These are phyloP conservation scores for Hypericum androsaemum DNA, from an alignment of 345 rosid genomes.

Conservation along the genomic window DNA sequence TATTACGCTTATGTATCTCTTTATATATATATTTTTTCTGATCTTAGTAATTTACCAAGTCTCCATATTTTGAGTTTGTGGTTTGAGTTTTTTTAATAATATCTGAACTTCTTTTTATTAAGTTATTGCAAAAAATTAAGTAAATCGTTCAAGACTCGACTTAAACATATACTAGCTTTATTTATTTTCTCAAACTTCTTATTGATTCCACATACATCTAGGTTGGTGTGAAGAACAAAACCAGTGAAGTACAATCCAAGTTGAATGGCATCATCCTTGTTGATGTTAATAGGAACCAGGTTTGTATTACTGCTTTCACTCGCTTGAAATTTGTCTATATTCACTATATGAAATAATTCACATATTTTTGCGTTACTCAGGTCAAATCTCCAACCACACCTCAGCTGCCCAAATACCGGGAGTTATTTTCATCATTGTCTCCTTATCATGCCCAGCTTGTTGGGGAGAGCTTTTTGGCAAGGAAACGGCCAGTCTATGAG, in stretches of 20 bases:
- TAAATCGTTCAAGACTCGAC: too few species aligned
- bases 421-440: conserved; percentile 54
- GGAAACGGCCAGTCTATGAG: conserved; percentile 73
- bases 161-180: background rate
- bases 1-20: background rate
- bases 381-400: conserved; percentile 66
- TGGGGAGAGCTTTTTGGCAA: conserved; percentile 86
- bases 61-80: too few species aligned
- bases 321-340: conserved; percentile 1
- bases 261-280: conserved; percentile 35
- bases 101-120: too few species aligned
- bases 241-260: conserved; percentile 52
- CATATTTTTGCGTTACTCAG: conserved; percentile 25
- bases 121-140: too few species aligned
- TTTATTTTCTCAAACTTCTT: background rate
- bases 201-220: conserved; percentile 14
- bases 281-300: conserved; percentile 68
- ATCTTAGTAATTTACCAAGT: too few species aligned
- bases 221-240: conserved; percentile 94
- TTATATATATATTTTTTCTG: too few species aligned
- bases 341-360: conserved; percentile 1
- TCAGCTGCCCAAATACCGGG: conserved; percentile 71
- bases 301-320: conserved; percentile 14
- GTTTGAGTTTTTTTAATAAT: too few species aligned
- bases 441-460: conserved; percentile 78